Evolutionary conservation across 108 stramenopile species (phyloP), one percentile per base, ranked within the genome.

Genomic region (Cyclotella distinguenda): DNA sequence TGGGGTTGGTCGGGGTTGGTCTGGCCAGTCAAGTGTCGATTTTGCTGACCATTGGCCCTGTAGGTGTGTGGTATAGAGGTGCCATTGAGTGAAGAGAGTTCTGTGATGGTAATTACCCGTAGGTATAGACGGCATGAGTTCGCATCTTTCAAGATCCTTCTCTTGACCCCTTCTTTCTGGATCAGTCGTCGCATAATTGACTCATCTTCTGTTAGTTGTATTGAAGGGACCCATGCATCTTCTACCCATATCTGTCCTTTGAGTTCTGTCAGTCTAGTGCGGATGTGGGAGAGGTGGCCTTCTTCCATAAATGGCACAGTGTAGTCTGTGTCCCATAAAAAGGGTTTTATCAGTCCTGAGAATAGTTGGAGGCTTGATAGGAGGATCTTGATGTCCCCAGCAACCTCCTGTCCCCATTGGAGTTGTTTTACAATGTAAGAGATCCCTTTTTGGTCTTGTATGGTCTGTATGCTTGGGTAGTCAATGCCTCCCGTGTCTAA

Each of bases 231-330:
- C 64, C 64, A 53, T 23, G 33, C 36, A 31, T 66, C 51, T 18
- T 66, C 51, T n/a, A 53, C 23, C 30, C 23, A 50, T 1, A 66
- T 66, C 0, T 33, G 19, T 2, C 34, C 64, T 12, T 53, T 38
- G 2, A 66, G 22, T 40, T 52, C 35, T 7, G 1, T 23, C 2
- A 66, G 35, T 43, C 64, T 1, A 5, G 27, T 7, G 0, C 36
- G 50, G 0, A 53, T 13, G 40, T 46, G 30, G 6, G 1, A 4
- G 12, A 66, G 42, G 16, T 38, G 26, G 2, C 64, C 52, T 15
- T 1, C 22, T 12, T 42, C 50, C 3, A 66, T 1, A 16, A 53
- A 66, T 13, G 3, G 9, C 1, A 53, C 6, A 7, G 5, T 7
- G 6, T 8, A 8, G 4, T 0, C 12, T 6, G 50, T 53, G 35